Percentiles rank a stretch among this genome's conserved stretches.
phyloP scores from a whole-genome alignment of 2,329 filamentous ascomycete genomes.

The Hymenoscyphus occultus region DNA sequence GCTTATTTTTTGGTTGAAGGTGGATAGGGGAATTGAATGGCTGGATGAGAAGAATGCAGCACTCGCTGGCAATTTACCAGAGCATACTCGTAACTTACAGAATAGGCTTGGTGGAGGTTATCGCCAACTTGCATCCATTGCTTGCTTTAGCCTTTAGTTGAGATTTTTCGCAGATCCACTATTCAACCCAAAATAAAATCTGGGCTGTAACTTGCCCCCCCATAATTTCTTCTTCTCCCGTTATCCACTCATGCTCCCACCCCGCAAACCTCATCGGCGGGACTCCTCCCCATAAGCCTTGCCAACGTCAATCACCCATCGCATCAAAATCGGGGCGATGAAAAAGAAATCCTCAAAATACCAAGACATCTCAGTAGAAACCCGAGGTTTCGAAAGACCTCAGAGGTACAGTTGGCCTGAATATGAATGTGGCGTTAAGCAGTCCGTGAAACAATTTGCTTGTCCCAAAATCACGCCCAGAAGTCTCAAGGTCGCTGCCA shows the following conservation, averaged over 20 bases:
- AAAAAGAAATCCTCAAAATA: conserved; percentile 4
- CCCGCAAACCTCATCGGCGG: background rate
- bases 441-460: conserved; percentile 20
- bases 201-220: background rate
- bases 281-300: background rate
- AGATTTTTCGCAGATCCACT: background rate
- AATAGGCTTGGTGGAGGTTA: background rate
- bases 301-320: conserved; percentile 1
- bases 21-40: background rate
- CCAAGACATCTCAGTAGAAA: conserved; percentile 8
- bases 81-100: background rate
- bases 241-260: background rate
- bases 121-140: background rate
- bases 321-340: background rate
- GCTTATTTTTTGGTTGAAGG: background rate
- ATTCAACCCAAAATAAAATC: background rate
- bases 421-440: background rate
- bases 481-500: conserved; percentile 16
- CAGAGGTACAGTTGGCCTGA: background rate
- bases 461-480: conserved; percentile 13
- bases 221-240: background rate
- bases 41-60: background rate
- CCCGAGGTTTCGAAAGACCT: conserved; percentile 6
- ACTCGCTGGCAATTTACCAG: background rate
- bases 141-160: too few species aligned